Evolutionary conservation across 805 yeast species (phyloP), one percentile per base, ranked within the genome.

Genomic region (Myxozyma vanderwaltii): DNA sequence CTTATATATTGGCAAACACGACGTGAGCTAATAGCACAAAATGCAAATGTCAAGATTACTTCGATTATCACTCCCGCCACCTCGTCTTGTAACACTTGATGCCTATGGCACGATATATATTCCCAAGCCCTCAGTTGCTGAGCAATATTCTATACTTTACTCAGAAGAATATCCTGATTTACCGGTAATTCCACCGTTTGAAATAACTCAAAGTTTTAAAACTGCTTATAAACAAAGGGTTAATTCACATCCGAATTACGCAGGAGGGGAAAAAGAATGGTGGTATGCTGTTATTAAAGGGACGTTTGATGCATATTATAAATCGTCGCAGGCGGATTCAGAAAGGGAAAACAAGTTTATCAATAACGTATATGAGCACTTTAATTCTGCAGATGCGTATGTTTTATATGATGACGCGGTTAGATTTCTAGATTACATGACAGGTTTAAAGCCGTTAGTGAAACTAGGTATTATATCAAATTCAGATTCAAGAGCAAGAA

Each of bases 61-160:
- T 12, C 51, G 13, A 5, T 17, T 54, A n/a, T 45, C 10, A 8
- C 63, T 58, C 2, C 57, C 57, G 1, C 57, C 58, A 4, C 58
- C 61, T 10, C 49, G 54, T 2, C 54, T 62, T 10, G 2, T 59
- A 6, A 59, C 65, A 1, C 38, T 62, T 47, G 65, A 62, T 31
- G 65, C 65, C 5, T 62, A 54, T 39, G 61, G 61, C 45, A 62
- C 65, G 17, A 51, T 62, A 33, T 62, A 59, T 56, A 49, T 15
- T 15, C 65, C 65, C 12, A 39, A 39, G 3, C 61, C 63, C 3
- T 19, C 57, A 8, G 61, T 62, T 2, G 29, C 57, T 17, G 56
- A 44, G 41, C 65, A 62, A 35, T 62, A 62, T 46, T 19, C 58
- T 23, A 2, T 8, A 4, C 43, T 33, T 15, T 55, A 47, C 44